Base-by-base conservation (phyloP, 1,284 basidiomycete species). In the Marasmius sp. region DNA sequence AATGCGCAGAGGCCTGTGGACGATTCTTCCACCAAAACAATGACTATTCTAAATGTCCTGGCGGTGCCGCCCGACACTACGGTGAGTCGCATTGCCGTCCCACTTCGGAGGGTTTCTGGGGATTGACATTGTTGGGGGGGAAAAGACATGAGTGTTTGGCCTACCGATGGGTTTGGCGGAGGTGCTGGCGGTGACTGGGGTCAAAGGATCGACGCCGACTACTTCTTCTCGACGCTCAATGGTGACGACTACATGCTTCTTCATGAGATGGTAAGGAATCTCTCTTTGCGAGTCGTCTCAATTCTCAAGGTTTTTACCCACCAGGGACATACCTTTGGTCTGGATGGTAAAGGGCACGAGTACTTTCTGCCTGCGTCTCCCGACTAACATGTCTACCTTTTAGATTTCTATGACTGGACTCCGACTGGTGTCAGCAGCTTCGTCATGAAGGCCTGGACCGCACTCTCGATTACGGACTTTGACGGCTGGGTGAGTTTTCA, bases 21-120 rank as follows among this genome's bases (percentile, higher is more conserved):
- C n/a, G 61, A 27, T 65, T 65, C 61, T 65, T 65, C 64, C 61
- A 65, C 47, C 64, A 65, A 39, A 61, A 64, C 41, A 62, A 57
- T 37, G 54, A 65, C 52, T 65, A 65, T 34, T 60, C 45, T 20
- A 18, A 48, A 6, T 65, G 64, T 48, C 22, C 62, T 16, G 64
- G 34, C 20, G 64, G 64, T n/a, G 64, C 64, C 34, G 61, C 57
- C 12, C 52, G 52, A 18, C 64, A 65, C 34, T 63, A 65, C 48
- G 61, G 61, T 63, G 18, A 39, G 54, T 43, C 49, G 27, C 2
- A 27, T 43, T 43, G 11, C 41, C 11, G 11, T 34, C 22, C 22
- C 14, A 8, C 20, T 11, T 36, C 27, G 27, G 22, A 2, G 11
- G n/a, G n/a, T n/a, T 22, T 16, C 16, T 34, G 11, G 50, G 8